Percentiles rank a stretch among this genome's conserved stretches.
Evolutionary conservation across 306 rosid species (phyloP).

Genomic region (Ochetophila trinervis): DNA sequence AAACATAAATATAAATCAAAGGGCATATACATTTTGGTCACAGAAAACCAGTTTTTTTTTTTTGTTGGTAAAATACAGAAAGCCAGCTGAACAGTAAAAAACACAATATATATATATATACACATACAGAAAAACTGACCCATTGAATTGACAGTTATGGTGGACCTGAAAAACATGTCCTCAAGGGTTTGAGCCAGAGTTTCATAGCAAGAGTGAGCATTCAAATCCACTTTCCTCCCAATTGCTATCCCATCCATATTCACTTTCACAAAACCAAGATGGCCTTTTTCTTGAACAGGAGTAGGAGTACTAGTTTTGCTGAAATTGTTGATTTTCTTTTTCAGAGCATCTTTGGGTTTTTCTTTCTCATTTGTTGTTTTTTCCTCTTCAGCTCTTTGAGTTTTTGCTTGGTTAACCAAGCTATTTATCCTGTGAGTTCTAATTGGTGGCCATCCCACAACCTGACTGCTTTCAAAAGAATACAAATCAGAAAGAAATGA

Average conservation of each 20-base stretch:
- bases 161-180: slow-evolving; percentile 57
- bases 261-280: slow-evolving; percentile 62
- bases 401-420: slow-evolving; percentile 57
- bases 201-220: slow-evolving; percentile 63
- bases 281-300: slow-evolving; percentile 34
- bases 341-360: slow-evolving; percentile 34
- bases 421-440: slow-evolving; percentile 63
- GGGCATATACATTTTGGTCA: too few relatives aligned
- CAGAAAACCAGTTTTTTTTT: too few relatives aligned
- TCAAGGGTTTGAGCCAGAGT: slow-evolving; percentile 54
- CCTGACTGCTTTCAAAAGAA: slow-evolving; percentile 47
- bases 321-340: slow-evolving; percentile 31
- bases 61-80: too few relatives aligned
- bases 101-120: not conserved
- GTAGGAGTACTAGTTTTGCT: slow-evolving; percentile 7
- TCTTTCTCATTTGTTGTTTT: slow-evolving; percentile 26
- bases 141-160: slow-evolving; percentile 21
- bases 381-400: slow-evolving; percentile 46
- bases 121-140: slow-evolving; percentile 29
- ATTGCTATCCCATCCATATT: slow-evolving; percentile 60
- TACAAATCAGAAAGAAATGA: not conserved
- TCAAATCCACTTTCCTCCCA: slow-evolving; percentile 65
- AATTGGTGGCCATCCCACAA: slow-evolving; percentile 79
- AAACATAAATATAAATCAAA: not conserved
- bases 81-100: not conserved